Percentiles rank a stretch among this genome's conserved stretches.
Evolutionary conservation across 495 filamentous ascomycete genomes (phyloP).

Genomic region (Tuber indicum): DNA sequence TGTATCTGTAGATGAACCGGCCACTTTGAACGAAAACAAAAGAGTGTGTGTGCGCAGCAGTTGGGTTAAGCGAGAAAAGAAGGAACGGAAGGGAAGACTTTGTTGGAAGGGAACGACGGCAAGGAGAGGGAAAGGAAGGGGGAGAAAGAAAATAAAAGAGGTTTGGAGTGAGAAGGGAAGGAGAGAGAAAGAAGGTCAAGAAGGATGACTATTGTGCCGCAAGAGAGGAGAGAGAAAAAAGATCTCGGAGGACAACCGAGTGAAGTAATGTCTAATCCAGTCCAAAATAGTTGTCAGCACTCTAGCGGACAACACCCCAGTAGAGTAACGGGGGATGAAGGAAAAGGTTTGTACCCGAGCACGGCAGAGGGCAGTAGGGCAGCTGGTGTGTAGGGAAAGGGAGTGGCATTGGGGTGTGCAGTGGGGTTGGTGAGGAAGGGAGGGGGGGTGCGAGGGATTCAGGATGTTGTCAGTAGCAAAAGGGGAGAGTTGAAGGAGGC

Average conservation of each 20-base stretch:
- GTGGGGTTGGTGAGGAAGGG: not conserved
- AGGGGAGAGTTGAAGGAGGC: not conserved
- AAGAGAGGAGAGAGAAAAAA: constrained; percentile 14
- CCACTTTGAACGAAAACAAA: constrained; percentile 2
- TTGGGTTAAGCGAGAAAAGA: not conserved
- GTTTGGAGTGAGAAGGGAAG: constrained; percentile 15
- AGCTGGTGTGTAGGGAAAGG: not conserved
- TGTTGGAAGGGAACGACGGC: constrained; percentile 20
- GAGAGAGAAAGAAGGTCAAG: constrained; percentile 23
- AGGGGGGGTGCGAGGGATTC: not conserved
- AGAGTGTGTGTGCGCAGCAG: constrained; percentile 1
- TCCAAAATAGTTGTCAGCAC: not conserved
- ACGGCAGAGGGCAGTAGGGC: not conserved
- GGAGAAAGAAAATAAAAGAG: constrained; percentile 18
- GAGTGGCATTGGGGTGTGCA: not conserved
- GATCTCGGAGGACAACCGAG: constrained; percentile 15
- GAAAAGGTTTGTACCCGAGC: not conserved
- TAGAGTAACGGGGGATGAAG: not conserved
- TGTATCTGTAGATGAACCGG: constrained; percentile 1
- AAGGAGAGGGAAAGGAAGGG: constrained; percentile 24
- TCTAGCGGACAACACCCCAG: not conserved
- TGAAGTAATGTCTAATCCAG: not conserved
- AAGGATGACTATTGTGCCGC: constrained; percentile 10
- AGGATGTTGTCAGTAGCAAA: not conserved
- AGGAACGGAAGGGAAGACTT: constrained; percentile 9